Percentiles rank a stretch among this genome's conserved stretches.
phyloP scores from a whole-genome alignment of 345 rosid species.

The Aquilaria malaccensis region DNA sequence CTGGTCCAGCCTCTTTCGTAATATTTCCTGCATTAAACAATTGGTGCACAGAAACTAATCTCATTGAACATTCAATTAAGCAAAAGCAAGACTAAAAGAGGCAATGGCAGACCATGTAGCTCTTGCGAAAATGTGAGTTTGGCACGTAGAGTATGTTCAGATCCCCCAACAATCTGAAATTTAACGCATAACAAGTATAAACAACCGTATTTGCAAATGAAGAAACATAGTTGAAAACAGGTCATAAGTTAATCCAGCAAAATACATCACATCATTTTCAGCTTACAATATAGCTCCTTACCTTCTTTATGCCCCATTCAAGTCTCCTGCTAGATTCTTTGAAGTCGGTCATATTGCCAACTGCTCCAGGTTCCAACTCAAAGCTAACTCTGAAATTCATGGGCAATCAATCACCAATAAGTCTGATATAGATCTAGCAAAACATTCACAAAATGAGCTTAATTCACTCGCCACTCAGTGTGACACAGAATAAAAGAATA shows the following conservation, averaged over 20 bases:
- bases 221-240: too few species aligned
- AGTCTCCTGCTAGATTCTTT: conserved; percentile 78
- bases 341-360: conserved; percentile 89
- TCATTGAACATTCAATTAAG: too few species aligned
- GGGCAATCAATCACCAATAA: too few species aligned
- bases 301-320: conserved; percentile 95
- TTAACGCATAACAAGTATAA: not conserved
- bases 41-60: not conserved
- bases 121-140: conserved; percentile 96
- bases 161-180: conserved; percentile 82
- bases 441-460: too few species aligned
- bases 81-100: not conserved
- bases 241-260: too few species aligned
- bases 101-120: conserved; percentile 44
- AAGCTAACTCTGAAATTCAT: conserved; percentile 54
- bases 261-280: too few species aligned
- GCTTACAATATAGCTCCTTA: not conserved
- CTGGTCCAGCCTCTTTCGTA: conserved; percentile 94
- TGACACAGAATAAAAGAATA: too few species aligned
- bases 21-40: conserved; percentile 55
- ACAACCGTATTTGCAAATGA: too few species aligned
- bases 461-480: too few species aligned
- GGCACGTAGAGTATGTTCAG: conserved; percentile 83
- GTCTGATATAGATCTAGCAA: too few species aligned
- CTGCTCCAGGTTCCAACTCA: conserved; percentile 76